These are phyloP conservation scores for Apiotrichum mycotoxinovorans DNA, from an alignment of 1,284 basidiomycete genomes.

Conservation along the genomic window DNA sequence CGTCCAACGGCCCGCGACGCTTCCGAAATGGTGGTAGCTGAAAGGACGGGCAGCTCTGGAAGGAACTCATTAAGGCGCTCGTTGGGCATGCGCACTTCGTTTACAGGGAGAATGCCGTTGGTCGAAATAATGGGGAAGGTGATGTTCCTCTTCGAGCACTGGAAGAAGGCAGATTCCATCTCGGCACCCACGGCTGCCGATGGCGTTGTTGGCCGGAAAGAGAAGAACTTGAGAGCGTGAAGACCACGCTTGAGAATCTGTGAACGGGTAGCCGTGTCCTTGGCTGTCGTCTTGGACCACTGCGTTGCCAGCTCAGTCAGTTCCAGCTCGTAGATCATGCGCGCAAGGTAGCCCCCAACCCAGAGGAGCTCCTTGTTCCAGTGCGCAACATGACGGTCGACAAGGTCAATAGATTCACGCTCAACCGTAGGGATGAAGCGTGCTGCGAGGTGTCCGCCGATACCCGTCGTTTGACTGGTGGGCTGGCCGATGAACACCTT, in stretches of 20 bases:
- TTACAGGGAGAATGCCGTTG: conserved; percentile 66
- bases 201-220: conserved; percentile 80
- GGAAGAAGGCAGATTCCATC: conserved; percentile 79
- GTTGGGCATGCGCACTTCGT: conserved; percentile 75
- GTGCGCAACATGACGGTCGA: conserved; percentile 55
- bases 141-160: conserved; percentile 53
- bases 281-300: conserved; percentile 42
- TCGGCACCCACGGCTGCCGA: conserved; percentile 75
- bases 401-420: conserved; percentile 86
- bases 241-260: conserved; percentile 62
- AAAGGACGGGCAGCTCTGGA: conserved; percentile 72
- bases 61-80: conserved; percentile 71
- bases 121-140: conserved; percentile 75
- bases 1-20: conserved; percentile 64
- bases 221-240: conserved; percentile 85
- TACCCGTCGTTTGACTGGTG: conserved; percentile 84
- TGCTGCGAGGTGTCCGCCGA: conserved; percentile 85
- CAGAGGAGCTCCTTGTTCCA: conserved; percentile 80
- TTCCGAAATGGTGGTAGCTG: conserved; percentile 62
- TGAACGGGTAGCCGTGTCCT: conserved; percentile 59
- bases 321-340: conserved; percentile 84
- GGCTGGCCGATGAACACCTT: conserved; percentile 48
- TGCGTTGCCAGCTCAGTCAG: conserved; percentile 52
- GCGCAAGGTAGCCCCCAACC: conserved; percentile 71
- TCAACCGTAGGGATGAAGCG: conserved; percentile 97